phyloP scores from a whole-genome alignment of 805 yeast species.

The Blastobotrys peoriensis region DNA sequence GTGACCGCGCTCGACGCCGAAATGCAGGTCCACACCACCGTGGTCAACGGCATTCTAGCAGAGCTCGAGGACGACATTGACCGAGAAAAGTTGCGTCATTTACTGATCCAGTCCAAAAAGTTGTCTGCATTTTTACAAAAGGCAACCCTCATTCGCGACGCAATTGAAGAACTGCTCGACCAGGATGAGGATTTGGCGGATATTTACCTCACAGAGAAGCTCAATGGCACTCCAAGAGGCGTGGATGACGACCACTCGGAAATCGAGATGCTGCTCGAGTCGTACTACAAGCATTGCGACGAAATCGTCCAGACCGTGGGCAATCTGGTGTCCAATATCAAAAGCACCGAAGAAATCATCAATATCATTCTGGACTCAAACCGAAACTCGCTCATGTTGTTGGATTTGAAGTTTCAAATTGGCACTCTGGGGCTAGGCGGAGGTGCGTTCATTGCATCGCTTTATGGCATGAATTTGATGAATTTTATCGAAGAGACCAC shows the following conservation, averaged over 20 bases:
- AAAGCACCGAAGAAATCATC: slow-evolving; percentile 90
- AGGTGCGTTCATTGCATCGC: slow-evolving; percentile 73
- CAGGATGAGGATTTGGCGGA: slow-evolving; percentile 83
- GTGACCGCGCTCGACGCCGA: slow-evolving; percentile 75
- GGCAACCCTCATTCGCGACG: slow-evolving; percentile 72
- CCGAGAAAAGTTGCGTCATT: slow-evolving; percentile 65
- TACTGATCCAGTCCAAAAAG: slow-evolving; percentile 79
- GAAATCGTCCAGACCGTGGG: slow-evolving; percentile 90
- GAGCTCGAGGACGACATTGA: slow-evolving; percentile 83
- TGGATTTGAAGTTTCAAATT: slow-evolving; percentile 77
- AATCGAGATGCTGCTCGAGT: slow-evolving; percentile 82
- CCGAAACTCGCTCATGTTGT: slow-evolving; percentile 84
- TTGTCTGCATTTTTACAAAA: slow-evolving; percentile 79
- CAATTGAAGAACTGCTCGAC: slow-evolving; percentile 77
- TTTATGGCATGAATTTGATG: slow-evolving; percentile 94
- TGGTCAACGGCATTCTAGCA: slow-evolving; percentile 62
- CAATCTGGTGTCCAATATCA: slow-evolving; percentile 70
- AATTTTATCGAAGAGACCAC: slow-evolving; percentile 82
- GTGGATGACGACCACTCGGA: slow-evolving; percentile 58
- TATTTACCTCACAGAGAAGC: slow-evolving; percentile 66
- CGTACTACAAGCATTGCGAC: slow-evolving; percentile 85
- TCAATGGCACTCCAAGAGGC: slow-evolving; percentile 38
- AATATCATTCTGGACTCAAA: slow-evolving; percentile 90
- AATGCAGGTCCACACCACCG: slow-evolving; percentile 75
- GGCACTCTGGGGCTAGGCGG: slow-evolving; percentile 79